Percentiles rank a stretch among this genome's conserved stretches.
Conservation (phyloP, 2,329 filamentous ascomycete species). For the Alternaria tenuissima region DNA sequence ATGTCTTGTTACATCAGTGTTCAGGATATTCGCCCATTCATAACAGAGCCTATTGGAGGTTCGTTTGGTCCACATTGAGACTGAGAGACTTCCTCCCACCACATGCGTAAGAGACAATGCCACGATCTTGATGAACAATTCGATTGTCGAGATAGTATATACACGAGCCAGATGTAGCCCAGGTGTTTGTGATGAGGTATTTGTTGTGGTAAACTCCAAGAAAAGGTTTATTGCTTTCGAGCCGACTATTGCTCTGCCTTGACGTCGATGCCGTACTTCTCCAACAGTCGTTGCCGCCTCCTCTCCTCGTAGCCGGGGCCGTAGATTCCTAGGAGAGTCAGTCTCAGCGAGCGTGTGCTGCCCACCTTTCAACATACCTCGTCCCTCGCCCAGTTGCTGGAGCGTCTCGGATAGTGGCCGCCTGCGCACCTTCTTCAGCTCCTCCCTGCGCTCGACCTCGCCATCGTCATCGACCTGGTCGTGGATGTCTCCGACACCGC, state of each 20-base stretch:
- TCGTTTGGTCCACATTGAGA: not conserved
- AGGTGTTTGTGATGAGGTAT: constrained; percentile 19
- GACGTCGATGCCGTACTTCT: constrained; percentile 88
- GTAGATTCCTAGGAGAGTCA: constrained; percentile 70
- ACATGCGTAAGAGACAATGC: not conserved
- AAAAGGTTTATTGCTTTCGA: constrained; percentile 25
- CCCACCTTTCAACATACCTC: constrained; percentile 66
- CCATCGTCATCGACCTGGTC: constrained; percentile 69
- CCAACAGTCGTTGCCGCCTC: constrained; percentile 80
- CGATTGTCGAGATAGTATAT: constrained; percentile 27
- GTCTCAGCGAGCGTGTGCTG: constrained; percentile 1
- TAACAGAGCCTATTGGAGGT: not conserved
- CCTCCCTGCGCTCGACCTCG: constrained; percentile 80
- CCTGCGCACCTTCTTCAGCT: constrained; percentile 75
- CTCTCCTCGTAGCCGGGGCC: constrained; percentile 85
- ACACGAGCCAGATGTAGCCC: constrained; percentile 22
- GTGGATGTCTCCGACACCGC: constrained; percentile 57
- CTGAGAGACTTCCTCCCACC: not conserved
- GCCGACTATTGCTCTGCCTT: constrained; percentile 39
- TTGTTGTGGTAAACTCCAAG: constrained; percentile 30
- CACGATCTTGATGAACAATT: not conserved
- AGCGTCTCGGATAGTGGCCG: constrained; percentile 81
- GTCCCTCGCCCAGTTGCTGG: constrained; percentile 82
- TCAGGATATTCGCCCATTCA: not conserved
- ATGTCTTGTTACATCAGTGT: not conserved